Evolutionary conservation across 371 early-diverging fungal species (phyloP).

Genomic region (Lichtheimia ramosa): DNA sequence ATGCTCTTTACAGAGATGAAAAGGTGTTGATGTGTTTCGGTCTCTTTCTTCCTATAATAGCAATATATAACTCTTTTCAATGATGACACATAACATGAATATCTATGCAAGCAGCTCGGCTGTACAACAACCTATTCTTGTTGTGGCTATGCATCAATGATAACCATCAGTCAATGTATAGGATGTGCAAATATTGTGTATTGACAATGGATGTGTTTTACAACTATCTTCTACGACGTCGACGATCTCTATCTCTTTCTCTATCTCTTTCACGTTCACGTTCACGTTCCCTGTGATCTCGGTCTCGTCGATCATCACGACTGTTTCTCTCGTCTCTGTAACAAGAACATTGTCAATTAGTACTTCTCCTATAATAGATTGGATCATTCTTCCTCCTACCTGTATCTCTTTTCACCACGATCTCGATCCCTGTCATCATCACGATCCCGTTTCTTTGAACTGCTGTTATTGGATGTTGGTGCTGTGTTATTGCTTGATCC

Average conservation of each 20-base stretch:
- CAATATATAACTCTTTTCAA: no score
- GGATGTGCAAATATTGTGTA: no score
- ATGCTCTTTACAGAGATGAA: no score
- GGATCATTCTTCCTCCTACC: not conserved
- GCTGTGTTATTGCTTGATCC: constrained; percentile 6
- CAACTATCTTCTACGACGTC: not conserved
- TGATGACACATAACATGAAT: no score
- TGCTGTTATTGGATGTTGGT: not conserved
- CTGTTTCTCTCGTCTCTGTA: constrained; percentile 19
- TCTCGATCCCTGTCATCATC: constrained; percentile 15
- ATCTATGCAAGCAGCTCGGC: no score
- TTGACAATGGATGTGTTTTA: no score
- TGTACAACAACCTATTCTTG: no score
- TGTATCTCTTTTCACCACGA: constrained; percentile 14
- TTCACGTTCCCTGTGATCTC: constrained; percentile 16
- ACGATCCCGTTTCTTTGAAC: constrained; percentile 10
- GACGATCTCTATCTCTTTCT: not conserved
- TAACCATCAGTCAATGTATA: no score
- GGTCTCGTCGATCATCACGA: constrained; percentile 26
- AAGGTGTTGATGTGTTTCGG: no score
- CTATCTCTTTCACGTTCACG: constrained; percentile 16
- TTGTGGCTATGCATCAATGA: no score
- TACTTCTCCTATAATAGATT: not conserved
- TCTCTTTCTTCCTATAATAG: no score
- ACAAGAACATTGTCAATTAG: not conserved